A percentile compares a stretch with the other conserved stretches of the same genome.
phyloP scores from a whole-genome alignment of 1,284 basidiomycete species.

The Trametes hirsuta region DNA sequence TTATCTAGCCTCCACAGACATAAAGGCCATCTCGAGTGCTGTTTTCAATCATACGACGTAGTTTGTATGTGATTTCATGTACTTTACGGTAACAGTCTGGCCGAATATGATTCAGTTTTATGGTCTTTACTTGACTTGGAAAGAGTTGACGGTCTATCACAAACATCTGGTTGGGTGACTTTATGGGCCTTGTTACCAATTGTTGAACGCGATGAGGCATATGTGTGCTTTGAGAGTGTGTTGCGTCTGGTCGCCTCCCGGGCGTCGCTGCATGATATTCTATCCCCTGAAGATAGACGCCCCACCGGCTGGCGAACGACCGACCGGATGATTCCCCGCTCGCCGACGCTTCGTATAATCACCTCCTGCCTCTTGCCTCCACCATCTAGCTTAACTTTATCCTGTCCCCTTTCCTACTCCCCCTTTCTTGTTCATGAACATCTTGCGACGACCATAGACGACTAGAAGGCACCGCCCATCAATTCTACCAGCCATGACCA shows the following conservation, averaged over 20 bases:
- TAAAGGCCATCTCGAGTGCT: no score
- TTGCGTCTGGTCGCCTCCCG: no score
- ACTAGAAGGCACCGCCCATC: background rate
- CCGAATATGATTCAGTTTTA: no score
- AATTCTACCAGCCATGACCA: conserved; percentile 10
- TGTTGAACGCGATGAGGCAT: no score
- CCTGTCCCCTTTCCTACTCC: background rate
- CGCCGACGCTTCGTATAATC: background rate
- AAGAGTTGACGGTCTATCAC: no score
- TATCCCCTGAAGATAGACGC: background rate
- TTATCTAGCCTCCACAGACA: background rate
- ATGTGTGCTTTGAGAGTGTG: no score
- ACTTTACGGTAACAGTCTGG: no score
- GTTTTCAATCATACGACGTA: no score
- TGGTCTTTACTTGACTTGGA: no score
- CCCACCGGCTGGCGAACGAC: background rate
- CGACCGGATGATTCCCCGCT: background rate
- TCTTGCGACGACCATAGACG: conserved; percentile 3
- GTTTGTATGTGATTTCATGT: no score
- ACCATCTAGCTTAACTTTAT: background rate
- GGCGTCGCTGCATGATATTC: background rate
- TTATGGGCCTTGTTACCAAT: no score
- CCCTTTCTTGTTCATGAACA: conserved; percentile 10
- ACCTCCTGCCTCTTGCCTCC: background rate
- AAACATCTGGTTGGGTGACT: no score